phyloP scores from a whole-genome alignment of 768 basidiomycete genomes.

The Mrakia blollopis region DNA sequence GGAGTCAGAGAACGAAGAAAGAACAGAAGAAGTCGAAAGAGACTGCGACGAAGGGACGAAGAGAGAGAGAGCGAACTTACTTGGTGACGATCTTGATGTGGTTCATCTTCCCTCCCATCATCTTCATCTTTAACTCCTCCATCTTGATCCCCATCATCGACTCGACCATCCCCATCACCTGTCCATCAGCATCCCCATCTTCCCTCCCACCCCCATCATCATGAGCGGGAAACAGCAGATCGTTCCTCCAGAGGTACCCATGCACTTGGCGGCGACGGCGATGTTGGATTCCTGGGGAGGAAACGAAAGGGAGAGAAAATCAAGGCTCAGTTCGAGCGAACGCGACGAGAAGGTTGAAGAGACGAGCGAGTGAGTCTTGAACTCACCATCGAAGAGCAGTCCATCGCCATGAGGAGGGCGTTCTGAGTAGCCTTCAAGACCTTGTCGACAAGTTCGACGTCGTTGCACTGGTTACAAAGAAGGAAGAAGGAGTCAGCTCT shows the following conservation, averaged over 20 bases:
- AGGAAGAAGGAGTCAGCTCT: background rate
- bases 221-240: background rate
- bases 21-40: background rate
- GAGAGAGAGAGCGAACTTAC: background rate
- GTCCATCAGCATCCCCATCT: background rate
- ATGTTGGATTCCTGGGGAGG: background rate
- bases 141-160: background rate
- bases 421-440: background rate
- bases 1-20: background rate
- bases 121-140: background rate
- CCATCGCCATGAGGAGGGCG: background rate
- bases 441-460: background rate
- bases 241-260: background rate
- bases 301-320: background rate
- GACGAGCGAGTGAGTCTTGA: no score
- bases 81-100: no score
- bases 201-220: background rate
- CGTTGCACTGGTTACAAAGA: background rate
- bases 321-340: no score
- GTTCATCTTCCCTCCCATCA: no score
- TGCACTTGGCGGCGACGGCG: background rate
- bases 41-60: background rate
- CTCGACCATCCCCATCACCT: background rate
- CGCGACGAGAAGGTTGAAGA: background rate
- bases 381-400: background rate